These are phyloP conservation scores for Colletotrichum acutatum DNA, from an alignment of 2,329 filamentous ascomycete species.

Conservation along the genomic window DNA sequence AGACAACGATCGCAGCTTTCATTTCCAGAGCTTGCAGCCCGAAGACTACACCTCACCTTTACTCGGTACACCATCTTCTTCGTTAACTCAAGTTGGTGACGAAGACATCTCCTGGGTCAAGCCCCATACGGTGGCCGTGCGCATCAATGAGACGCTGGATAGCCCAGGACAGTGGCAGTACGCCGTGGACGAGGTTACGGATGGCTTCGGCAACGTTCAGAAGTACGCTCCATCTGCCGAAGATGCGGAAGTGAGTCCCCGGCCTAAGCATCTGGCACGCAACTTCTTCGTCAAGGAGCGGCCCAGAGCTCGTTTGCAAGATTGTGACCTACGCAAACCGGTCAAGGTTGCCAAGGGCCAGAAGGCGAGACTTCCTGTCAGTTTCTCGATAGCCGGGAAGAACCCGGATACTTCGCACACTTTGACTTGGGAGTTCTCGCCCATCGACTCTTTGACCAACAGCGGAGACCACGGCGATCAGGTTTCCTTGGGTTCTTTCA, in stretches of 20 bases:
- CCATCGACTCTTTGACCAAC: slow-evolving; percentile 74
- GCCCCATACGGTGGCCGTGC: slow-evolving; percentile 78
- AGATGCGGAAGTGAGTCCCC: slow-evolving; percentile 73
- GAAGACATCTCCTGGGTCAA: slow-evolving; percentile 85
- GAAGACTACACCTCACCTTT: slow-evolving; percentile 86
- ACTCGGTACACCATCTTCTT: slow-evolving; percentile 67
- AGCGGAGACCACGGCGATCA: slow-evolving; percentile 76
- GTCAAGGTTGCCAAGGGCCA: slow-evolving; percentile 85
- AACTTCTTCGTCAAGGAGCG: slow-evolving; percentile 88
- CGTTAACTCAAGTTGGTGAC: slow-evolving; percentile 66
- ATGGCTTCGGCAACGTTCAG: slow-evolving; percentile 88
- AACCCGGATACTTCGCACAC: slow-evolving; percentile 73
- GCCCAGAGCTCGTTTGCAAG: slow-evolving; percentile 76
- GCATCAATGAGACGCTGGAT: slow-evolving; percentile 89
- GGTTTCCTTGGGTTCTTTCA: slow-evolving; percentile 66
- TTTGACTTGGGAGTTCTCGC: slow-evolving; percentile 85
- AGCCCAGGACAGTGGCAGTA: slow-evolving; percentile 87
- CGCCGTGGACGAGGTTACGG: slow-evolving; percentile 89
- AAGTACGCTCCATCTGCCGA: slow-evolving; percentile 76
- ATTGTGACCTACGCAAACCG: slow-evolving; percentile 83
- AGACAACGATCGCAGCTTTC: slow-evolving; percentile 82
- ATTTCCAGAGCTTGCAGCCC: slow-evolving; percentile 93
- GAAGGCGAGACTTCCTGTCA: slow-evolving; percentile 74
- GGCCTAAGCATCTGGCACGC: slow-evolving; percentile 74
- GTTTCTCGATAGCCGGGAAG: slow-evolving; percentile 72